Conservation (phyloP, 345 rosid species). For the Limnanthes douglasii region DNA sequence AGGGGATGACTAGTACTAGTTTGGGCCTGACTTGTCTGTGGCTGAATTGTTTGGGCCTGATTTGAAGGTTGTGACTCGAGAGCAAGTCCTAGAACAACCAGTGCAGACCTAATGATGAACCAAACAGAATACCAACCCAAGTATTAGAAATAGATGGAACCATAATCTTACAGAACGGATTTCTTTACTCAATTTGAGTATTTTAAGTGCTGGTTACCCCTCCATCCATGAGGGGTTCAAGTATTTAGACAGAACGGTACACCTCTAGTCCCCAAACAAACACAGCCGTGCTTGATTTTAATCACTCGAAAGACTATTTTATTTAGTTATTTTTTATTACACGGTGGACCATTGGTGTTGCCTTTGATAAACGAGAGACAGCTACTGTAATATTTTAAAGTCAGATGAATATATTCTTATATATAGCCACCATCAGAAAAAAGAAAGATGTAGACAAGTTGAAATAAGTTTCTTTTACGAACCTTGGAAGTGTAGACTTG, state of each 20-base stretch:
- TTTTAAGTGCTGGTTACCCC: too few species aligned
- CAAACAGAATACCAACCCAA: slow-evolving; percentile 6
- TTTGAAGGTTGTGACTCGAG: slow-evolving; percentile 32
- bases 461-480: neutral
- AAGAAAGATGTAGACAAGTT: neutral
- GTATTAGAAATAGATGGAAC: slow-evolving; percentile 2
- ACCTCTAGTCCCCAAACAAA: slow-evolving; percentile 1
- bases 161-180: neutral
- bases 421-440: too few species aligned
- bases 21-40: slow-evolving; percentile 7
- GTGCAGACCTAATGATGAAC: slow-evolving; percentile 36
- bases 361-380: too few species aligned
- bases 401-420: too few species aligned
- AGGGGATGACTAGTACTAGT: slow-evolving; percentile 11
- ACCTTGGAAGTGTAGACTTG: slow-evolving; percentile 80
- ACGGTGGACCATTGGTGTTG: too few species aligned
- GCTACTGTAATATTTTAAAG: too few species aligned
- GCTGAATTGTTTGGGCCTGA: slow-evolving; percentile 2
- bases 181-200: neutral
- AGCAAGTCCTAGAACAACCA: slow-evolving; percentile 68
- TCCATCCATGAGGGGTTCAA: too few species aligned
- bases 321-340: too few species aligned
- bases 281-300: neutral
- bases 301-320: too few species aligned
- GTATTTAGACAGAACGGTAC: neutral